A percentile compares a stretch with the other conserved stretches of the same genome.
These are phyloP conservation scores for Tylopilus plumbeoviolaceoides DNA, from an alignment of 768 basidiomycete genomes.

Conservation along the genomic window DNA sequence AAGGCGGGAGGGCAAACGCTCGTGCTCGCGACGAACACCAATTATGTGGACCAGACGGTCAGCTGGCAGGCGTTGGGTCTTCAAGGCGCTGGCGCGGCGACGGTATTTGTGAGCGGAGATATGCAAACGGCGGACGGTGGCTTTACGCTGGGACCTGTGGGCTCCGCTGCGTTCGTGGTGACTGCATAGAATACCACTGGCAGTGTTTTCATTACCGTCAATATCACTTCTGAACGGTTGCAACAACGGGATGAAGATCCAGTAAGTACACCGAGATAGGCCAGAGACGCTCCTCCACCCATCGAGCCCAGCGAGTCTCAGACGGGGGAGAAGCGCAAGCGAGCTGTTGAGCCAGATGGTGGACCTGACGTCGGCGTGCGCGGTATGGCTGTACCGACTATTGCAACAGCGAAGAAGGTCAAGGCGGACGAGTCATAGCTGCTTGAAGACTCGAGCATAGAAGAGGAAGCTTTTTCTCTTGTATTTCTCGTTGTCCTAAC, in stretches of 20 bases:
- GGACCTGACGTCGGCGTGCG: slow-evolving; percentile 65
- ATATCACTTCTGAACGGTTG: no score
- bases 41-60: slow-evolving; percentile 36
- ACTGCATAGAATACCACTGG: no score
- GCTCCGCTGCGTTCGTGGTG: slow-evolving; percentile 21
- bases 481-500: no score
- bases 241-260: no score
- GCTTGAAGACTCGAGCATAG: no score
- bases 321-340: slow-evolving; percentile 72
- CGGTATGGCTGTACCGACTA: slow-evolving; percentile 53
- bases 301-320: slow-evolving; percentile 38
- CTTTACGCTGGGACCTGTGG: slow-evolving; percentile 24
- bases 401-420: slow-evolving; percentile 38
- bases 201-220: no score
- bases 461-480: no score
- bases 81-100: background rate
- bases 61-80: slow-evolving; percentile 29
- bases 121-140: background rate
- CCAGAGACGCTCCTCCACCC: slow-evolving; percentile 17
- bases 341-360: slow-evolving; percentile 74
- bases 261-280: no score
- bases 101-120: slow-evolving; percentile 16
- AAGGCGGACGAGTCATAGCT: slow-evolving; percentile 37
- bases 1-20: slow-evolving; percentile 36
- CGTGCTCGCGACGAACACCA: slow-evolving; percentile 49